phyloP scores from a whole-genome alignment of 768 basidiomycete genomes.

The Lactifluus piperatus region DNA sequence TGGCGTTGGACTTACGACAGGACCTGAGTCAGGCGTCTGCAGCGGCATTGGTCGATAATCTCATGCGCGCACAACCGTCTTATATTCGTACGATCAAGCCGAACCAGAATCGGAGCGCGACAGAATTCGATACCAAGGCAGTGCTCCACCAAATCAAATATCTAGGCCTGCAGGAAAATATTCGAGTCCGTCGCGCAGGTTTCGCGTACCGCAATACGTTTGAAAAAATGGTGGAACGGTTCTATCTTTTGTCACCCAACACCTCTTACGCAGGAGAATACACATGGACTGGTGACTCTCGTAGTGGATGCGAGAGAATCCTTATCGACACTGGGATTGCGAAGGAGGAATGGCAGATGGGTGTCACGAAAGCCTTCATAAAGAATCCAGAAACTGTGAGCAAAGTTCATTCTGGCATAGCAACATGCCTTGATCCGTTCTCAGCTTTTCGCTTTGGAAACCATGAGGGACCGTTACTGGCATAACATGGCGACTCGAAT shows the following conservation, averaged over 20 bases:
- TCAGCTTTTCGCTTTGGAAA: slow-evolving; percentile 94
- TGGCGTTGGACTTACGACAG: neutral
- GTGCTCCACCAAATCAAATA: slow-evolving; percentile 99
- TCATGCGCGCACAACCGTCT: slow-evolving; percentile 95
- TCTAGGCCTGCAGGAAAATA: slow-evolving; percentile 96
- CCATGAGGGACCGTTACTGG: slow-evolving; percentile 99
- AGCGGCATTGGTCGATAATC: slow-evolving; percentile 89
- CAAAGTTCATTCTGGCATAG: slow-evolving; percentile 1
- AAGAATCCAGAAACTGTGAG: slow-evolving; percentile 96
- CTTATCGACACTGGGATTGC: slow-evolving; percentile 92
- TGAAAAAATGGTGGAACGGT: slow-evolving; percentile 98
- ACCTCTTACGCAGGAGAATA: slow-evolving; percentile 99
- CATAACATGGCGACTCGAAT: slow-evolving; percentile 99
- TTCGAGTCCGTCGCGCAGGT: slow-evolving; percentile 92
- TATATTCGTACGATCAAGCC: slow-evolving; percentile 99
- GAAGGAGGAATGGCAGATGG: slow-evolving; percentile 99
- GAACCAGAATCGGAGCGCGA: slow-evolving; percentile 87
- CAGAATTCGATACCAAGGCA: slow-evolving; percentile 91
- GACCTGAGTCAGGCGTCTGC: slow-evolving; percentile 60
- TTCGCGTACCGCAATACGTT: slow-evolving; percentile 99
- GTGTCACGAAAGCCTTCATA: slow-evolving; percentile 96
- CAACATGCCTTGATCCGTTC: neutral
- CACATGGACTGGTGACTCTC: slow-evolving; percentile 86
- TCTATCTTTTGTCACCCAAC: slow-evolving; percentile 89
- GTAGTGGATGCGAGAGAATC: slow-evolving; percentile 88